Percentiles rank a stretch among this genome's conserved stretches.
phyloP scores from a whole-genome alignment of 2,329 filamentous ascomycete species.

The Scytalidium sp. region DNA sequence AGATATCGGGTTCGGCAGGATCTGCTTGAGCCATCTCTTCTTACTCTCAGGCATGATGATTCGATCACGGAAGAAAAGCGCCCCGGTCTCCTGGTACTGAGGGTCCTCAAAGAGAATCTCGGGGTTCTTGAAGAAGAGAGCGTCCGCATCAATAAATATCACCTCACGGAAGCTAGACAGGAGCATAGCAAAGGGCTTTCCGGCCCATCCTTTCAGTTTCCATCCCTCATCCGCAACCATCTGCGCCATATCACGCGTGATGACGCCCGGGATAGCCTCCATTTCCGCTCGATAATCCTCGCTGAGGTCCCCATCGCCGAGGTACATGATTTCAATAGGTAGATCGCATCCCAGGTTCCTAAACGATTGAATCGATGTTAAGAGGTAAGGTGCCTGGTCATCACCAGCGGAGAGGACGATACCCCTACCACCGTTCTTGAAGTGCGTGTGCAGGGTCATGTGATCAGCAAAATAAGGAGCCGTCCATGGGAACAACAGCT shows the following conservation, averaged over 20 bases:
- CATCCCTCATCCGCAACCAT: slow-evolving; percentile 43
- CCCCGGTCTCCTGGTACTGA: slow-evolving; percentile 30
- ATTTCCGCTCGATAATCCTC: slow-evolving; percentile 38
- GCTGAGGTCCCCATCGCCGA: slow-evolving; percentile 40
- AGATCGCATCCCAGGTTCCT: slow-evolving; percentile 34
- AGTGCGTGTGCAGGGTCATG: slow-evolving; percentile 38
- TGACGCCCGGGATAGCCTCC: slow-evolving; percentile 38
- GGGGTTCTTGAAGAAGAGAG: slow-evolving; percentile 36
- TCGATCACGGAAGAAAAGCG: slow-evolving; percentile 38
- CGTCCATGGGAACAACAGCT: slow-evolving; percentile 36
- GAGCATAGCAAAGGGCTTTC: slow-evolving; percentile 38
- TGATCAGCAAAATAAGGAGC: slow-evolving; percentile 41
- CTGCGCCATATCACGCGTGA: slow-evolving; percentile 39
- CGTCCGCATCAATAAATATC: slow-evolving; percentile 37
- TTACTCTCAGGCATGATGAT: slow-evolving; percentile 22
- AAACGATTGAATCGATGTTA: slow-evolving; percentile 38
- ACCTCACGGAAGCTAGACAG: slow-evolving; percentile 34
- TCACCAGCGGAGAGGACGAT: slow-evolving; percentile 43
- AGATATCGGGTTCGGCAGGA: slow-evolving; percentile 40
- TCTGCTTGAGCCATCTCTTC: slow-evolving; percentile 35
- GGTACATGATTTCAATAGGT: slow-evolving; percentile 37
- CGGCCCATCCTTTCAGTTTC: slow-evolving; percentile 31
- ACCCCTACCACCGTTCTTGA: slow-evolving; percentile 38
- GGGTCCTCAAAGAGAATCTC: slow-evolving; percentile 29
- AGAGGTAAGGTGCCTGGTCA: slow-evolving; percentile 37